Base-by-base conservation (phyloP, 257 asterid species). In the Nicotiana knightiana region DNA sequence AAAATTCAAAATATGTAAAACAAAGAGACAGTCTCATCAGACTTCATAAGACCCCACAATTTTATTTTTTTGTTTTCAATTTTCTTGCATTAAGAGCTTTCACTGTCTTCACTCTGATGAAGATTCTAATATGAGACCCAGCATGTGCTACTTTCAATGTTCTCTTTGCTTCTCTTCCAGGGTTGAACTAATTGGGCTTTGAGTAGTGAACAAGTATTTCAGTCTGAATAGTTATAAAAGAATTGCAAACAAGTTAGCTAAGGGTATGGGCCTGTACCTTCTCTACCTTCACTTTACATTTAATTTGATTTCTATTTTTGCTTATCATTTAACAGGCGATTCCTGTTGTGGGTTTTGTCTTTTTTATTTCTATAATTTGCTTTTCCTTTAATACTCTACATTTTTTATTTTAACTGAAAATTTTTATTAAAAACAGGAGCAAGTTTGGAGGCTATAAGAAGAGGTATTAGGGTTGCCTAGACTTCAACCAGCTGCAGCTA, bases 81-180 rank as follows among this genome's bases (percentile, higher is more conserved):
- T 83, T 85, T 85, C 80, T 88, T 85, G 90, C 91, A 89, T 89
- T 91, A 75, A 86, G 91, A 90, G 89, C 91, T 87, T 81, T 84
- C 90, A 81, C 88, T 87, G 85, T 86, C 86, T 30, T 33, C 80
- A 83, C 64, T 83, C 79, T 88, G 89, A 86, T 70, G 81, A 84
- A 87, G 87, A 88, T 92, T 87, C 93, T 87, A 90, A 81, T 90
- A 83, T 90, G 85, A 86, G 89, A 83, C 87, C 89, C 81, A 64
- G 88, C 98, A 91, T 90, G 91, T 90, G 91, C 92, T 67, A 80
- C 90, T 89, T 86, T 83, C 92, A 87, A 83, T 88, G 88, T 89
- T 89, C 91, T 88, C 89, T 91, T 90, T 91, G 97, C 90, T 90
- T 83, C 86, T 85, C 88, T 83, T 70, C 82, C 82, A 79, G 64